Percentiles rank a stretch among this genome's conserved stretches.
These are phyloP conservation scores for Podospora pseudopauciseta DNA, from an alignment of 495 filamentous ascomycete genomes.

Conservation along the genomic window DNA sequence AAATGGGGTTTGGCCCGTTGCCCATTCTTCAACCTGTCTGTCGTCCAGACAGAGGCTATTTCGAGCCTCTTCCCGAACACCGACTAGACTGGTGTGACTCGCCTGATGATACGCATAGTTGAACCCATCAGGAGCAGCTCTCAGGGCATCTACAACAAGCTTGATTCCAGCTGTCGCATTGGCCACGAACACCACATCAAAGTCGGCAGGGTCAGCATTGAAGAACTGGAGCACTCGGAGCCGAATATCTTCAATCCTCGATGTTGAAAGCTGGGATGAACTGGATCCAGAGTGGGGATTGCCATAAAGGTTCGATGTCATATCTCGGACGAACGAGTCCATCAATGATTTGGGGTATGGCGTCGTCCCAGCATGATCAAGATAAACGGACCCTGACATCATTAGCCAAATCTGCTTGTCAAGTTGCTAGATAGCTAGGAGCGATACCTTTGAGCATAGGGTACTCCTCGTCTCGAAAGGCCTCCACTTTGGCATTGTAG, in stretches of 20 bases:
- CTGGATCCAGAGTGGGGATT: conserved; percentile 88
- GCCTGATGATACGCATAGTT: conserved; percentile 81
- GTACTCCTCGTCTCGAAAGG: conserved; percentile 68
- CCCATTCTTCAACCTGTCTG: conserved; percentile 66
- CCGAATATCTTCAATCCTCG: conserved; percentile 71
- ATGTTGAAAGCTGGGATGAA: conserved; percentile 73
- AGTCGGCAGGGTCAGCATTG: conserved; percentile 76
- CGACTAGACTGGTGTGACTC: conserved; percentile 84
- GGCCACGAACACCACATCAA: conserved; percentile 86
- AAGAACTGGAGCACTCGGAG: conserved; percentile 72
- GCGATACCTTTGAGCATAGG: conserved; percentile 73
- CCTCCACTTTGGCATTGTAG: conserved; percentile 67
- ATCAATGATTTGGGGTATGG: conserved; percentile 77
- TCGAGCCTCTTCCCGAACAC: conserved; percentile 68
- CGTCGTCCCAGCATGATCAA: conserved; percentile 92
- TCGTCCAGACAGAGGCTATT: conserved; percentile 66
- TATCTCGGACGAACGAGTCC: conserved; percentile 68
- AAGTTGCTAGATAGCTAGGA: background rate
- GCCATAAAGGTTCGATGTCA: conserved; percentile 76
- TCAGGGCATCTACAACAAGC: conserved; percentile 71
- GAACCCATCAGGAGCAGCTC: conserved; percentile 62
- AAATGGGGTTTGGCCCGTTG: conserved; percentile 35
- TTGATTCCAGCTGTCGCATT: conserved; percentile 93
- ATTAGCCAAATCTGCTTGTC: conserved; percentile 13
- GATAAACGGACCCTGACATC: conserved; percentile 71